Conservation (phyloP, 805 yeast species). For the Sungouiella blattae region DNA sequence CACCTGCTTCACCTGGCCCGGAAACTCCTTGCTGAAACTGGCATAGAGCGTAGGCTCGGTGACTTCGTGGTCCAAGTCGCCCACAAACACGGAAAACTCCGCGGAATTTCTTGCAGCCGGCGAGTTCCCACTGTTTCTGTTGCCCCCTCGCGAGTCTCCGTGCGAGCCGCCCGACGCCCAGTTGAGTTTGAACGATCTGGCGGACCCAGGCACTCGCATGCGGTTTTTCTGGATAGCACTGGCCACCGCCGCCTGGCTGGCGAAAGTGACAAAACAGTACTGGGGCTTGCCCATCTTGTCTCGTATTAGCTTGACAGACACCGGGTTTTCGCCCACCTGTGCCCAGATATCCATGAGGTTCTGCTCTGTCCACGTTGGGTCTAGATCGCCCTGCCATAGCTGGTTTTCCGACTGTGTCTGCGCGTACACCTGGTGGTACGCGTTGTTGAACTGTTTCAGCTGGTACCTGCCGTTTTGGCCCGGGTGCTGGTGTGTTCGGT, state of each 20-base stretch:
- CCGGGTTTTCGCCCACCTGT: conserved; percentile 58
- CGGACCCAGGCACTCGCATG: conserved; percentile 60
- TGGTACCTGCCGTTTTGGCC: conserved; percentile 3
- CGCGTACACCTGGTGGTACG: conserved; percentile 14
- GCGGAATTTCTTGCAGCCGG: neutral
- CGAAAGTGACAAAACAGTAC: conserved; percentile 80
- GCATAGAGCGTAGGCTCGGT: conserved; percentile 64
- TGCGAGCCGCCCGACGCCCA: conserved; percentile 65
- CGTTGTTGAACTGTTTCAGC: neutral
- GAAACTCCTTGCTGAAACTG: conserved; percentile 63
- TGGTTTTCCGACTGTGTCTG: conserved; percentile 27
- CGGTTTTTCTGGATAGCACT: conserved; percentile 70
- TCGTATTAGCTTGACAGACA: conserved; percentile 63
- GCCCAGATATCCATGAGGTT: conserved; percentile 68
- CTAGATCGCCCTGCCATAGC: conserved; percentile 90
- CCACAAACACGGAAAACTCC: conserved; percentile 77
- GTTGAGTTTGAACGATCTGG: conserved; percentile 59
- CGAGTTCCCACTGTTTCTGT: neutral
- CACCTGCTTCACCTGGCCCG: conserved; percentile 66
- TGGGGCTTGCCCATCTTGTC: conserved; percentile 47
- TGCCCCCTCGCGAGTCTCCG: conserved; percentile 2
- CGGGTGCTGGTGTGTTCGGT: neutral
- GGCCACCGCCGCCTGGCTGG: conserved; percentile 55
- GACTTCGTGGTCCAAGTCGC: conserved; percentile 74
- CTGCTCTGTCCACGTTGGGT: conserved; percentile 77